These are phyloP conservation scores for Trichothecium roseum DNA, from an alignment of 2,329 filamentous ascomycete species.

Conservation along the genomic window DNA sequence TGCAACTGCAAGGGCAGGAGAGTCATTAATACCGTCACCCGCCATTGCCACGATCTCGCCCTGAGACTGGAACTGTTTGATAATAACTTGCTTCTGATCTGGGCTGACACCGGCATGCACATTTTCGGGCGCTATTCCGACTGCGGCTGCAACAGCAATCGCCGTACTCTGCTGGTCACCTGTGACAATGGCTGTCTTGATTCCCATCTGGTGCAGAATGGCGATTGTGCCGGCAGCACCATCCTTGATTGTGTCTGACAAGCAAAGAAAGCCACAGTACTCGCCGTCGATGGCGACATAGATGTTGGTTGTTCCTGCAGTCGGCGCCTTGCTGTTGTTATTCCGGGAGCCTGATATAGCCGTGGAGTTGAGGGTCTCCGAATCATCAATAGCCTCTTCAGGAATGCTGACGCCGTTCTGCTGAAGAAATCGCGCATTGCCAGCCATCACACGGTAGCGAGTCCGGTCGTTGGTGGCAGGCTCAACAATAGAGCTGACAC, in stretches of 20 bases:
- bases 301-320: constrained; percentile 75
- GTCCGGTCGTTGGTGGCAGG: constrained; percentile 59
- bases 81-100: constrained; percentile 80
- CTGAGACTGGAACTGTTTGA: constrained; percentile 62
- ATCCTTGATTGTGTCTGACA: constrained; percentile 86
- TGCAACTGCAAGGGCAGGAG: constrained; percentile 83
- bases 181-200: constrained; percentile 85
- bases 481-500: constrained; percentile 73
- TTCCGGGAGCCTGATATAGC: constrained; percentile 19
- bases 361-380: constrained; percentile 45
- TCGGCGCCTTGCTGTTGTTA: constrained; percentile 22
- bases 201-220: constrained; percentile 73
- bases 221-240: constrained; percentile 72
- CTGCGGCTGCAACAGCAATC: constrained; percentile 67
- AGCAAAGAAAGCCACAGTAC: constrained; percentile 73
- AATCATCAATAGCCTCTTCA: constrained; percentile 49
- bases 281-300: constrained; percentile 77
- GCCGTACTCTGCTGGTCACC: constrained; percentile 84
- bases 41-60: constrained; percentile 90
- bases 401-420: constrained; percentile 61
- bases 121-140: constrained; percentile 66
- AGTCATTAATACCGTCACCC: constrained; percentile 97
- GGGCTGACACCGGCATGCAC: constrained; percentile 85
- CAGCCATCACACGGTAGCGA: constrained; percentile 71
- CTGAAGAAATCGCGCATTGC: constrained; percentile 68